Evolutionary conservation across 2,329 filamentous ascomycete species (phyloP), one percentile per base, ranked within the genome.

Genomic region (Diatrype stigma): DNA sequence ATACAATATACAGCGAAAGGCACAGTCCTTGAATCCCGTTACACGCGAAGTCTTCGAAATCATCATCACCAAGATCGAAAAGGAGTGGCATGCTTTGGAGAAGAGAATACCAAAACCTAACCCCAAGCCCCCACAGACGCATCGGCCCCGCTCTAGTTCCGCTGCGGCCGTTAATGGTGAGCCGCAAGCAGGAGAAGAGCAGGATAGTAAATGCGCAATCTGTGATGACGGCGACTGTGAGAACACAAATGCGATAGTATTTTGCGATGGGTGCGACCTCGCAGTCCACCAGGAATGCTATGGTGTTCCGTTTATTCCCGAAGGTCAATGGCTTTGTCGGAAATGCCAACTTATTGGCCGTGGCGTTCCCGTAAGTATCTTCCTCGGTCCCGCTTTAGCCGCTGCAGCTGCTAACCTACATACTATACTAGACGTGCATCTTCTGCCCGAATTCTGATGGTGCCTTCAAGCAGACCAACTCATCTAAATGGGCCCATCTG

Each of bases 171-270:
- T 97, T 17, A 97, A 96, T 68, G 93, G 94, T 50, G 94, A 97
- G 72, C 86, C 89, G 42, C 84, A 87, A 57, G 85, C 81, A 26
- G 90, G 90, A 19, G 94, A 97, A 71, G 93, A 97, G 70, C 92
- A 94, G 61, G 94, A 99, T 69, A 96, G 88, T 61, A 97, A 96
- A 70, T 99, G 94, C 67, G 92, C 90, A 21, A 95, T 99, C 51
- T 99, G 94, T 67, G 94, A 99, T 66, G 94, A 99, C 64, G 94
- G 94, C n/a, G 94, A 99, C 66, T 99, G 94, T 65, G 94, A 99
- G 72, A 99, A 99, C 69, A 95, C 94, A 21, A 99, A 99, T 65
- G 94, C 94, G 1, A 99, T 99, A 63, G 94, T 99, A 21, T 99
- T 99, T 66, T 99, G 94, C 67, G 94, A 99, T 67, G 94, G 94